Percentiles rank a stretch among this genome's conserved stretches.
Evolutionary conservation across 805 yeast species (phyloP).

Genomic region (Starmerella bacillaris): DNA sequence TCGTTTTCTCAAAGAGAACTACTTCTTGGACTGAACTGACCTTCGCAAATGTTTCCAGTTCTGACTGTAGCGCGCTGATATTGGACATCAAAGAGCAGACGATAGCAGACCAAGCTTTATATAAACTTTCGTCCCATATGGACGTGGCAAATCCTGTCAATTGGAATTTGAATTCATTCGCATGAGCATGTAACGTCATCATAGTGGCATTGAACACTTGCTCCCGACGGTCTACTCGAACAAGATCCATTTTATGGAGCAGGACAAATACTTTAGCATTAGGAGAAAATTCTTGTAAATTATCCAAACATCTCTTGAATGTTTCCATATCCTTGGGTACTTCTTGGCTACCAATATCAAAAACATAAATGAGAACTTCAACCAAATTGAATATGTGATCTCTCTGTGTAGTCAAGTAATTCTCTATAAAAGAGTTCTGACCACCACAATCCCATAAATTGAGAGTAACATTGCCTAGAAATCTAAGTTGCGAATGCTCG

Average conservation of each 20-base stretch:
- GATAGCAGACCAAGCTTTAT: constrained; percentile 93
- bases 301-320: constrained; percentile 64
- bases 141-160: constrained; percentile 83
- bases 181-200: constrained; percentile 57
- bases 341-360: constrained; percentile 85
- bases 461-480: constrained; percentile 84
- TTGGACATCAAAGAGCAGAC: constrained; percentile 92
- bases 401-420: constrained; percentile 69
- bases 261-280: constrained; percentile 80
- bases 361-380: constrained; percentile 86
- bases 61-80: constrained; percentile 60
- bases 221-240: constrained; percentile 67
- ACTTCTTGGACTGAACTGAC: constrained; percentile 75
- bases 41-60: constrained; percentile 51
- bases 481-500: constrained; percentile 88
- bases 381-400: constrained; percentile 91
- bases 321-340: constrained; percentile 86
- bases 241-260: constrained; percentile 90
- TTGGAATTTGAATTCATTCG: constrained; percentile 49
- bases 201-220: constrained; percentile 73
- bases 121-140: constrained; percentile 90
- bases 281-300: constrained; percentile 69
- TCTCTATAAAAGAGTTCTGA: constrained; percentile 91
- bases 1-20: constrained; percentile 79
- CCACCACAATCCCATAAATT: constrained; percentile 94